Evolutionary conservation across 495 filamentous ascomycete genomes (phyloP), one percentile per base, ranked within the genome.

Genomic region (Podospora pseudopauciseta): DNA sequence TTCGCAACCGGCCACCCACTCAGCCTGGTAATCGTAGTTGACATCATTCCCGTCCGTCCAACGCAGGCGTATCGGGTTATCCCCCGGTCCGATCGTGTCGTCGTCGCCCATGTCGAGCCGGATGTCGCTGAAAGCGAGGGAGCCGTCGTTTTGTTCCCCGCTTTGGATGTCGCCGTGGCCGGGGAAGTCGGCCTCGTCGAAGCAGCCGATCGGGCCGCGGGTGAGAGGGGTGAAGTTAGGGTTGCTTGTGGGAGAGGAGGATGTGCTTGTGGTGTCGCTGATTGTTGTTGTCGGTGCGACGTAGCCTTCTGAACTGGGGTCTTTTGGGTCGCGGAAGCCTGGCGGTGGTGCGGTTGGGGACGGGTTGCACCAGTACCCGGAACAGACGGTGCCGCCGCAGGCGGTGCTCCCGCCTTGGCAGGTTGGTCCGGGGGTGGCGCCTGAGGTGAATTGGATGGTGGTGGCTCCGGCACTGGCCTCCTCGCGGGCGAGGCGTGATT

Each of bases 111-210:
- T 57, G 7, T 5, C 54, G 1, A 6, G 5, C 7, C 54, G 54
- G 5, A 57, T 6, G 54, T 23, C 15, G 54, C 54, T 57, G 15
- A 57, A 57, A 5, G 54, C 54, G 5, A 11, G 54, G 5, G 54
- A 57, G 54, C 54, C 54, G 18, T 57, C 26, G 20, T 66, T 15
- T 20, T 66, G 65, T 28, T 61, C 34, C n/a, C 34, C 58, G 65
- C 28, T 49, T 57, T 66, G 65, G 57, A 66, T 54, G 39, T 66
- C 65, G 34, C 30, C 65, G 65, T 66, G 65, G 56, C 65, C 65
- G 15, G 65, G 57, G 56, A 66, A 66, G 65, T 66, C 57, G 65
- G 65, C 65, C 34, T 66, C 57, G 57, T 61, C 30, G 57, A 66
- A 66, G 58, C 56, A 66, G 57, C 60, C 60, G 65, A 66, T n/a